Evolutionary conservation across 208 protist species (phyloP).

Genomic region (Tritrichomonas musculus): DNA sequence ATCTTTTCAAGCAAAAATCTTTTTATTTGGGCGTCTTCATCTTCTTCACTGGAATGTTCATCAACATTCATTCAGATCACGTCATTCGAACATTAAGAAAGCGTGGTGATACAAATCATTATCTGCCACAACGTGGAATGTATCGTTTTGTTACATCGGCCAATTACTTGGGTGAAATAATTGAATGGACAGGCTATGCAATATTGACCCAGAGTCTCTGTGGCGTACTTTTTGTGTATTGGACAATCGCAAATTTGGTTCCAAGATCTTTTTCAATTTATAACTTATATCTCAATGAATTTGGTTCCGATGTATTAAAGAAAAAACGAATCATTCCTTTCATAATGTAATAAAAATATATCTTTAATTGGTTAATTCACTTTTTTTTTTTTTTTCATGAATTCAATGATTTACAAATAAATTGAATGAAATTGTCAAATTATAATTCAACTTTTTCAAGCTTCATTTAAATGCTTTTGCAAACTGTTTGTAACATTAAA

Average conservation of each 20-base stretch:
- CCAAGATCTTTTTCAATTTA: neutral
- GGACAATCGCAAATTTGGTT: neutral
- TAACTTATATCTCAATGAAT: neutral
- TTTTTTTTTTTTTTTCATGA: neutral
- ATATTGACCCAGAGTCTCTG: neutral
- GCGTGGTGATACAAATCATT: neutral
- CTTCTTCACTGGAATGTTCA: neutral
- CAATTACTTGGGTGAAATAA: conserved; percentile 21
- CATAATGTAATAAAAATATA: neutral
- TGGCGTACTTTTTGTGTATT: neutral
- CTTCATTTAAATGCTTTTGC: too few relatives aligned
- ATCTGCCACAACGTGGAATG: neutral
- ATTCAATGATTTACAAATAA: neutral
- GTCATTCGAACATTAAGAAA: neutral
- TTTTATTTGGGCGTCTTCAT: neutral
- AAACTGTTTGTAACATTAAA: too few relatives aligned
- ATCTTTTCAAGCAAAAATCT: neutral
- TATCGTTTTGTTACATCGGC: conserved; percentile 9
- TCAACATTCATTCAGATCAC: conserved; percentile 3
- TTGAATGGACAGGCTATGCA: neutral
- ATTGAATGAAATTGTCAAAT: too few relatives aligned
- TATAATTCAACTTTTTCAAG: too few relatives aligned
- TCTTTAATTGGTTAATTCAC: neutral
- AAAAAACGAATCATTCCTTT: neutral
- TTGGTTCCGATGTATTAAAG: neutral